Base-by-base conservation (phyloP, 768 basidiomycete genomes). In the Psilocybe tampanensis region DNA sequence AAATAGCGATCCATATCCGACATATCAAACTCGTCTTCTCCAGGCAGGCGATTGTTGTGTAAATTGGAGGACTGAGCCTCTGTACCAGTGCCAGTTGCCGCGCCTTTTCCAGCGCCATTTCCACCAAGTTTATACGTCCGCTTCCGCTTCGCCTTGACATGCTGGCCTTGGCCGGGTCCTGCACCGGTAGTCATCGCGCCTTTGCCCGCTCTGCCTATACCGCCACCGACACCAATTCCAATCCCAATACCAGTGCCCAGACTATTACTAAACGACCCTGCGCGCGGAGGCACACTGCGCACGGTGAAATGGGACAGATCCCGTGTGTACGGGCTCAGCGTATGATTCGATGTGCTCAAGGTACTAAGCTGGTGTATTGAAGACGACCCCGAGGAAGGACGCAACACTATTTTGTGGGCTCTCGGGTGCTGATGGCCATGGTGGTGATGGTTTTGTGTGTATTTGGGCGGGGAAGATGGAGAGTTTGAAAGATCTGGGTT, bases 301-400 rank as follows among this genome's bases (percentile, higher is more conserved):
- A 97, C 94, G 1, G 95, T 93, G 70, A 96, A 95, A 71, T 97
- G 94, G 58, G 90, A 88, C 24, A 94, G 79, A 13, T 89, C 87
- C 52, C 94, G 86, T 6, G 95, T 97, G 71, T 96, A 98, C 0
- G 95, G 96, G 0, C 91, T 94, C 2, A 99, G 76, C 0, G 96
- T 99, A 66, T 97, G 96, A 66, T 97, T 94, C 1, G 94, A 94
- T 63, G 88, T 81, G 18, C 86, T 88, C 44, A 99, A 84, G 3
- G 90, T 92, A 17, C 92, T 89, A 9, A 98, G 76, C 60, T 96
- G 92, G 54, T 90, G 92, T 19, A 96, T 80, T 5, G 88, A 86
- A 60, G 88, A 86, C 72, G 86, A 88, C 74, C 85, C 75, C n/a
- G 82, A 69, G 0, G 81, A 74, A 0, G 89, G 88, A 13, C 84